Evolutionary conservation across 345 rosid genomes (phyloP), one percentile per base, ranked within the genome.

Genomic region (Iberis pinnata): DNA sequence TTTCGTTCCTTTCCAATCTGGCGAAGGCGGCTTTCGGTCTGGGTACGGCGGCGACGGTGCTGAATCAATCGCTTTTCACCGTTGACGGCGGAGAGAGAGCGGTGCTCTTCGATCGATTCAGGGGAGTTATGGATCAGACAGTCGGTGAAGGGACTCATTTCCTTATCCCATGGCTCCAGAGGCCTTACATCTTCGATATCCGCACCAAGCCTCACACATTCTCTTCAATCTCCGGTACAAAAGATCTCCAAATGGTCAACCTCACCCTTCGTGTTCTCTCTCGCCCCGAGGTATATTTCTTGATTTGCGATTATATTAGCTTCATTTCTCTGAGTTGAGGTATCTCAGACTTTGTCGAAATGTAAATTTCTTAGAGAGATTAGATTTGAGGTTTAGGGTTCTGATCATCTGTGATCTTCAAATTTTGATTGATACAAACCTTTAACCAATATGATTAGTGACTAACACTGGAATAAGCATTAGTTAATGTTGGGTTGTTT

Each of bases 61-160:
- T 80, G 26, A 86, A 74, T 45, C 16, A 90, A 12, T 83, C 99
- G n/a, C 78, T 93, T 45, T 93, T 80, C 80, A 88, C 94, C 10
- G 99, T 93, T 38, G 99, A 93, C 70, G 99, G 99, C 1, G 99
- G 99, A 48, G 75, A 88, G 50, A 77, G 97, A 47, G 99, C 97
- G 12, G 99, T 93, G 39, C 70, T 93, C 35, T 93, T 93, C 68
- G 99, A 88, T 70, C 80, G 99, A 38, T 61, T 88, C 69, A 82
- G 89, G 4, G 99, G 99, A 41, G 94, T 93, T 5, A 49, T 88
- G 73, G 95, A 88, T 27, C 61, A 76, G 40, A 83, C 94, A 0
- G 56, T 86, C 6, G 78, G 95, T 1, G 99, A 93, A 76, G 97
- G 99, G 17, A 88, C 97, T 33, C 99, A 93, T 57, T 86, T 93